Percentiles rank a stretch among this genome's conserved stretches.
phyloP scores from a whole-genome alignment of 768 basidiomycete species.

The Termitomyces sp. region DNA sequence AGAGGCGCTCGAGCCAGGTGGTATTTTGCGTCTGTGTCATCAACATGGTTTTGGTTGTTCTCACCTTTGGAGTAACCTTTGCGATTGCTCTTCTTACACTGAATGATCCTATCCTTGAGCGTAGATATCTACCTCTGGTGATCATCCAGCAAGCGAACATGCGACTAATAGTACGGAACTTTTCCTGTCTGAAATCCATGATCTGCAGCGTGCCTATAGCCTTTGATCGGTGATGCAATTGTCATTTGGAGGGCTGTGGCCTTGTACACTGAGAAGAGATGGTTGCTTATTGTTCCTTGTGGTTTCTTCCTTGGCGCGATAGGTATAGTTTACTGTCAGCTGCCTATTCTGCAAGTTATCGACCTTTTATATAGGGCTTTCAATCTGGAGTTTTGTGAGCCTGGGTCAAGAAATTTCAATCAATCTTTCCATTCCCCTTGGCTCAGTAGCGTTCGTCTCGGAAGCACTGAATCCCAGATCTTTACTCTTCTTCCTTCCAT shows the following conservation, averaged over 20 bases:
- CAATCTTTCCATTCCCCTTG: too few relatives aligned
- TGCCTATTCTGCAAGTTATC: not conserved
- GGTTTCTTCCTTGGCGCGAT: not conserved
- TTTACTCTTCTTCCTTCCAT: not conserved
- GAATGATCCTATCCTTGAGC: rapidly evolving
- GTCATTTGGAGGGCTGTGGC: constrained; percentile 1
- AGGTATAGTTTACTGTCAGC: not conserved
- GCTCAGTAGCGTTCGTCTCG: too few relatives aligned
- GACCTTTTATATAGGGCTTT: not conserved
- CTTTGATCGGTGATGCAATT: not conserved
- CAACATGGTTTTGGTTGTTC: not conserved
- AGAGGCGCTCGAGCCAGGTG: not conserved
- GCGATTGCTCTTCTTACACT: not conserved
- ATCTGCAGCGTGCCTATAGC: not conserved
- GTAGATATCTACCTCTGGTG: not conserved
- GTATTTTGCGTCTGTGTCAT: not conserved
- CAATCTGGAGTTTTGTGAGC: not conserved
- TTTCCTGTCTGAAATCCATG: not conserved
- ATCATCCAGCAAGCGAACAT: not conserved
- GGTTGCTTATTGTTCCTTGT: not conserved
- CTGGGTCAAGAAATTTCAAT: not conserved
- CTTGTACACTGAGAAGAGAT: not conserved
- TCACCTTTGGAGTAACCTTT: not conserved
- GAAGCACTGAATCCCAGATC: not conserved
- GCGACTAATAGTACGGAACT: not conserved